These are phyloP conservation scores for Suillus bovinus DNA, from an alignment of 768 basidiomycete species.

Conservation along the genomic window DNA sequence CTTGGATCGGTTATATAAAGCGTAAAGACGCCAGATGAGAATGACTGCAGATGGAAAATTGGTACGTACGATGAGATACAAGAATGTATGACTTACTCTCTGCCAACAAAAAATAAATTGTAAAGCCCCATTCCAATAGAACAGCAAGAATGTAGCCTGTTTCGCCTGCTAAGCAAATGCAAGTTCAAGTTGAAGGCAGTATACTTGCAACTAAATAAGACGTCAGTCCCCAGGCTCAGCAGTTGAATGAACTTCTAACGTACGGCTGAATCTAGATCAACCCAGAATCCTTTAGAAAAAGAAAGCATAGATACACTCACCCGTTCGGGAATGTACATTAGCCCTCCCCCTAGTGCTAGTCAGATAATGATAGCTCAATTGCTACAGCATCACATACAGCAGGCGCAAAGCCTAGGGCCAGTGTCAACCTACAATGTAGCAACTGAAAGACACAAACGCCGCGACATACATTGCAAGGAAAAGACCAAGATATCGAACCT, in stretches of 20 bases:
- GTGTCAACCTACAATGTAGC: not conserved
- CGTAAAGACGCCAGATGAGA: conserved; percentile 4
- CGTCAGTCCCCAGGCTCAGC: not conserved
- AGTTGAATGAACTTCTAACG: not conserved
- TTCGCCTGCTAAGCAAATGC: not conserved
- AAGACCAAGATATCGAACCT: not conserved
- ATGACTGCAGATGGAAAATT: not conserved
- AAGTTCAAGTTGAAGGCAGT: not conserved
- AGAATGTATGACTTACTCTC: not conserved
- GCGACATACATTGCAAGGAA: not conserved
- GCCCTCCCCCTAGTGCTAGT: conserved; percentile 1
- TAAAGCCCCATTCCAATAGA: not conserved
- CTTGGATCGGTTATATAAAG: not conserved
- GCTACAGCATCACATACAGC: not conserved
- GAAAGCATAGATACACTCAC: not conserved
- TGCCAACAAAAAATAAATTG: not conserved
- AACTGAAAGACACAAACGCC: not conserved
- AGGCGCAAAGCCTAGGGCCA: not conserved
- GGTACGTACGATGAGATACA: not conserved
- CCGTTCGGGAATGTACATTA: not conserved
- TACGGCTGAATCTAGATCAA: not conserved
- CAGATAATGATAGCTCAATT: not conserved
- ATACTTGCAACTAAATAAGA: not conserved
- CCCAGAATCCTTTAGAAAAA: not conserved
- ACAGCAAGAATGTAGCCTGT: not conserved